A percentile compares a stretch with the other conserved stretches of the same genome.
phyloP scores from a whole-genome alignment of 371 early-diverging fungal genomes.

The Rhizopus sp. region DNA sequence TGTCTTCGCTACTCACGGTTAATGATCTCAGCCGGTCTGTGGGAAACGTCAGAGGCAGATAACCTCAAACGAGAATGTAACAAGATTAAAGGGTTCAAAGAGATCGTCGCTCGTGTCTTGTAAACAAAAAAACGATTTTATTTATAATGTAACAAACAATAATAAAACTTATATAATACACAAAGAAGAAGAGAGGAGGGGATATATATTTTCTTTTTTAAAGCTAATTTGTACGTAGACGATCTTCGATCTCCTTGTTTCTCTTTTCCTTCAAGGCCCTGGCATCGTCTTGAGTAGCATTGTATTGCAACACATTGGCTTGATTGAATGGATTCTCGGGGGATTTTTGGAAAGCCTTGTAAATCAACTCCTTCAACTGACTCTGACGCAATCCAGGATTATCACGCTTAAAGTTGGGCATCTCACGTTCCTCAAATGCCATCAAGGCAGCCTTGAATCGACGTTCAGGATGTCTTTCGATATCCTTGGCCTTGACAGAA shows the following conservation, averaged over 20 bases:
- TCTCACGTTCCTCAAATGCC: conserved; percentile 68
- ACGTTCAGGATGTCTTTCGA: conserved; percentile 86
- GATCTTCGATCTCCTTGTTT: conserved; percentile 35
- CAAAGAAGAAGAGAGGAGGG: not conserved
- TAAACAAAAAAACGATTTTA: not conserved
- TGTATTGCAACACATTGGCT: conserved; percentile 65
- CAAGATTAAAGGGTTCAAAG: conserved; percentile 34
- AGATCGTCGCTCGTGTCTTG: conserved; percentile 17
- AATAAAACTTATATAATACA: not conserved
- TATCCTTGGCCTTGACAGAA: conserved; percentile 46
- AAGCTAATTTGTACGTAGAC: conserved; percentile 32
- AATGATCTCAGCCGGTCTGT: conserved; percentile 39
- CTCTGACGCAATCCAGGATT: conserved; percentile 74
- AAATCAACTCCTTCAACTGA: conserved; percentile 76
- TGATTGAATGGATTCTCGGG: conserved; percentile 90
- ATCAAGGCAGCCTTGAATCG: conserved; percentile 80
- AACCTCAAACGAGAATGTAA: conserved; percentile 27
- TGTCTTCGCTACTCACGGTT: conserved; percentile 64
- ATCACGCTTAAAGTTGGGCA: conserved; percentile 65
- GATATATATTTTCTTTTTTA: not conserved
- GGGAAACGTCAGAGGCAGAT: conserved; percentile 19
- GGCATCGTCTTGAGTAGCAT: conserved; percentile 67
- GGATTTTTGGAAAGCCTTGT: conserved; percentile 80
- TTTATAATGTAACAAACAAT: conserved; percentile 1
- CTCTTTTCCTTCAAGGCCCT: conserved; percentile 35